These are phyloP conservation scores for Yamadazyma jaroonii DNA, from an alignment of 1,139 yeast genomes.

Conservation along the genomic window DNA sequence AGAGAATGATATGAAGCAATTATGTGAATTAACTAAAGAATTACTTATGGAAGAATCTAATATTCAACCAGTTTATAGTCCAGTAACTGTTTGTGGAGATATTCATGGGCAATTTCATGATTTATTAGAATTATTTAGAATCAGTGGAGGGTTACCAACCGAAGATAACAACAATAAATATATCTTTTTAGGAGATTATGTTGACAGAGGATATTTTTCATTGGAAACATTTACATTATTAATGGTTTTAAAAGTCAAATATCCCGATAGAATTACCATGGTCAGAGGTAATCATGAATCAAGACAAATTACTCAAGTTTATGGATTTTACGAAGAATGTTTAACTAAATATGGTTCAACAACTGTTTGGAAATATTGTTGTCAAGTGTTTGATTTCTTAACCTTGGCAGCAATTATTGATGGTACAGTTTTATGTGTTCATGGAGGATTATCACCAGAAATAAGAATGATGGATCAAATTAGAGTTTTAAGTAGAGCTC, in stretches of 20 bases:
- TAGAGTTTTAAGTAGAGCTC: conserved; percentile 92
- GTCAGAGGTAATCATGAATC: conserved; percentile 95
- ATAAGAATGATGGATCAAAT: conserved; percentile 96
- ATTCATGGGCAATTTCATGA: conserved; percentile 99
- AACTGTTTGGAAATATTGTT: conserved; percentile 97
- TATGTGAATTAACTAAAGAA: conserved; percentile 92
- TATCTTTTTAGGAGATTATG: conserved; percentile 90
- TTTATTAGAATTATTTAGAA: conserved; percentile 81
- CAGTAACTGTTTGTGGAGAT: conserved; percentile 99
- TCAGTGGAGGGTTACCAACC: conserved; percentile 89
- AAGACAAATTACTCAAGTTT: conserved; percentile 92
- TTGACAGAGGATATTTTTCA: conserved; percentile 93
- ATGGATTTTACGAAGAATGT: conserved; percentile 91
- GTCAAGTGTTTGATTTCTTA: conserved; percentile 91
- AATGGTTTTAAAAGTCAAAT: conserved; percentile 87
- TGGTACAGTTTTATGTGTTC: conserved; percentile 90
- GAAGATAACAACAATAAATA: conserved; percentile 53
- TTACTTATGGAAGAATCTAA: conserved; percentile 75
- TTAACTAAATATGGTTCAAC: conserved; percentile 88
- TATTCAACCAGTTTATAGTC: conserved; percentile 94
- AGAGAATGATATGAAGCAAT: conserved; percentile 92
- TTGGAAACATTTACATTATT: conserved; percentile 88
- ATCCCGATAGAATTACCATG: conserved; percentile 80
- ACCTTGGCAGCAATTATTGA: conserved; percentile 94
- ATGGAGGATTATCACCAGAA: conserved; percentile 97